Evolutionary conservation across 139 green algal species (phyloP).

Genomic region (Zygnema cylindricum): DNA sequence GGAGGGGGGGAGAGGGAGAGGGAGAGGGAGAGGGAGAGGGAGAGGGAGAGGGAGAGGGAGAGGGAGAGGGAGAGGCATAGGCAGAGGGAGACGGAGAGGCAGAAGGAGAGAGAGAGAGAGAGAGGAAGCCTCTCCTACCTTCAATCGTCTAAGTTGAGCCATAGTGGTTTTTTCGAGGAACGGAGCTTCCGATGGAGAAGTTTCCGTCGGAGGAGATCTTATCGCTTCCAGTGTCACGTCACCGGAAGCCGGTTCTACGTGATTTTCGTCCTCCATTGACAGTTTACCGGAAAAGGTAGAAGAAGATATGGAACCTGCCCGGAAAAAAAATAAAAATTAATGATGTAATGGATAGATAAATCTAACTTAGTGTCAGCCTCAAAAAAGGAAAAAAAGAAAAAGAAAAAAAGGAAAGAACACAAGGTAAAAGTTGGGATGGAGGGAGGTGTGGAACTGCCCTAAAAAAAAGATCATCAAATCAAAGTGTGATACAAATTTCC

Average conservation of each 20-base stretch:
- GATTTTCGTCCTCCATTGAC: too few species aligned
- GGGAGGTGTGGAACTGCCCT: background rate
- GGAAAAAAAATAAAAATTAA: background rate
- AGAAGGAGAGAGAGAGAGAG: background rate
- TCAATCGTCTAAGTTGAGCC: too few species aligned
- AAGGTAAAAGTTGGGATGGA: background rate
- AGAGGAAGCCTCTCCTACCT: too few species aligned
- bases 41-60: background rate
- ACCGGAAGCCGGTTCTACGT: too few species aligned
- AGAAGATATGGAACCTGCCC: background rate
- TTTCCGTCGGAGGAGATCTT: too few species aligned
- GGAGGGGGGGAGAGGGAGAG: conserved; percentile 7
- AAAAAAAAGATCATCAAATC: background rate
- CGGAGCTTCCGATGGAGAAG: background rate
- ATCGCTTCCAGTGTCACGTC: too few species aligned
- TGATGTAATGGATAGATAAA: background rate
- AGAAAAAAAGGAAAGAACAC: background rate
- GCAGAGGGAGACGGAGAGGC: background rate
- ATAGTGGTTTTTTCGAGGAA: too few species aligned
- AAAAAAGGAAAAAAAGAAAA: background rate
- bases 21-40: conserved; percentile 17
- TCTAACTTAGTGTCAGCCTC: conserved; percentile 80
- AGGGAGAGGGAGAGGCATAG: background rate
- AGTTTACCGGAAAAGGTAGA: background rate
- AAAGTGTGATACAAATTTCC: background rate